Conservation (phyloP, 108 stramenopile genomes). For the Skeletonema menzelii region DNA sequence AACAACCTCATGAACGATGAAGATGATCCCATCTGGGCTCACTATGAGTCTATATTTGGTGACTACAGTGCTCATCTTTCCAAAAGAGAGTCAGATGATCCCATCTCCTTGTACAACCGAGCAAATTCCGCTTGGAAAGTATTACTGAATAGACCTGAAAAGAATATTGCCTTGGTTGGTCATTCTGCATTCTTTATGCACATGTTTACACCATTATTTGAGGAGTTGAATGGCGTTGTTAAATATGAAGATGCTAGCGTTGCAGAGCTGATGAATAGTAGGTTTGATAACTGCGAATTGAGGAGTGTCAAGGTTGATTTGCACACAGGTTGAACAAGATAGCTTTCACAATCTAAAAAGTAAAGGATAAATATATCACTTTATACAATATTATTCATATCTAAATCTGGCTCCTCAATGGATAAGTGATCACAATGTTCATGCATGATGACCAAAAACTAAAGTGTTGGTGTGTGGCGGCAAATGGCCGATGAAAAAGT, state of each 20-base stretch:
- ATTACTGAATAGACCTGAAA: constrained; percentile 31
- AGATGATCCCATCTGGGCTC: constrained; percentile 38
- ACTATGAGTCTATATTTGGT: constrained; percentile 39
- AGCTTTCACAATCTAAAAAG: neutral
- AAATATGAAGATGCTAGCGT: constrained; percentile 36
- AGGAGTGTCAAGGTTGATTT: constrained; percentile 39
- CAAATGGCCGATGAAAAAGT: constrained; percentile 4
- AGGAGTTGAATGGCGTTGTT: constrained; percentile 41
- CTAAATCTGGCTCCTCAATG: neutral
- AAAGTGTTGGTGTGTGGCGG: neutral
- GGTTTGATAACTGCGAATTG: constrained; percentile 49
- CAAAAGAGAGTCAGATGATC: constrained; percentile 35
- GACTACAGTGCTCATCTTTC: constrained; percentile 5
- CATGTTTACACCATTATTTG: constrained; percentile 47
- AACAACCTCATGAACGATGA: constrained; percentile 8
- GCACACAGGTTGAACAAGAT: neutral
- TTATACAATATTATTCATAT: neutral
- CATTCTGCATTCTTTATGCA: constrained; percentile 55
- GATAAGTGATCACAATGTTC: neutral
- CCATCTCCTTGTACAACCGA: constrained; percentile 24
- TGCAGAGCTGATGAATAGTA: constrained; percentile 29
- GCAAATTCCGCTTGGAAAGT: constrained; percentile 39
- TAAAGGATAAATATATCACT: constrained; percentile 2
- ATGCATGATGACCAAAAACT: neutral
- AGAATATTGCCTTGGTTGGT: constrained; percentile 36